A percentile compares a stretch with the other conserved stretches of the same genome.
Evolutionary conservation across 2,329 filamentous ascomycete genomes (phyloP).

Genomic region (Monosporascus sp.): DNA sequence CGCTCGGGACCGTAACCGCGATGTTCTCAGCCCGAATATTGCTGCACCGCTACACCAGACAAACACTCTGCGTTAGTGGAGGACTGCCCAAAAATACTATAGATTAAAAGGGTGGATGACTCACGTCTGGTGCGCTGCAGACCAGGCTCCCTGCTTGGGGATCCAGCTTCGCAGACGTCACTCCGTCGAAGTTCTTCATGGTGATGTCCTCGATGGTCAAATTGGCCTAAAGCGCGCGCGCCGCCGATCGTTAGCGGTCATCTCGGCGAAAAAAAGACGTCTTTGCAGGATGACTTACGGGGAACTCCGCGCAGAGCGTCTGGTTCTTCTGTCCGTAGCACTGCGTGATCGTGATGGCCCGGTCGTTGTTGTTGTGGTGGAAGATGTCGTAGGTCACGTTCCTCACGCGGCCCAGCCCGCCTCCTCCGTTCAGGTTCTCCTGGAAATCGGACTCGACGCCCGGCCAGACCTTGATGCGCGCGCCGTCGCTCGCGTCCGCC

Average conservation of each 20-base stretch:
- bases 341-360: constrained; percentile 60
- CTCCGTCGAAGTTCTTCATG: constrained; percentile 16
- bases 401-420: constrained; percentile 52
- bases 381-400: constrained; percentile 66
- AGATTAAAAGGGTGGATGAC: not conserved
- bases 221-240: constrained; percentile 7
- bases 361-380: constrained; percentile 57
- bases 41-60: constrained; percentile 8
- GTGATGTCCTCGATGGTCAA: constrained; percentile 16
- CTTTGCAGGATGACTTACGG: constrained; percentile 7
- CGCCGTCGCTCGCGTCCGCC: constrained; percentile 58
- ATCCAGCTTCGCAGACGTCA: constrained; percentile 10
- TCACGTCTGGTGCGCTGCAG: constrained; percentile 15
- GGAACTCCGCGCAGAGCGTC: constrained; percentile 32
- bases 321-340: constrained; percentile 49
- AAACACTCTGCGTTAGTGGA: not conserved
- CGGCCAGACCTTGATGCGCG: constrained; percentile 72
- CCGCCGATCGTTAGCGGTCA: not conserved
- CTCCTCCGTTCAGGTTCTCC: constrained; percentile 61
- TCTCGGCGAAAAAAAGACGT: not conserved
- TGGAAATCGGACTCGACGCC: constrained; percentile 49
- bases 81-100: not conserved
- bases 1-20: constrained; percentile 12
- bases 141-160: constrained; percentile 14
- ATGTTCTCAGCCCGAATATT: constrained; percentile 14